Base-by-base conservation (phyloP, 2,329 filamentous ascomycete species). In the Xylogone sp. region DNA sequence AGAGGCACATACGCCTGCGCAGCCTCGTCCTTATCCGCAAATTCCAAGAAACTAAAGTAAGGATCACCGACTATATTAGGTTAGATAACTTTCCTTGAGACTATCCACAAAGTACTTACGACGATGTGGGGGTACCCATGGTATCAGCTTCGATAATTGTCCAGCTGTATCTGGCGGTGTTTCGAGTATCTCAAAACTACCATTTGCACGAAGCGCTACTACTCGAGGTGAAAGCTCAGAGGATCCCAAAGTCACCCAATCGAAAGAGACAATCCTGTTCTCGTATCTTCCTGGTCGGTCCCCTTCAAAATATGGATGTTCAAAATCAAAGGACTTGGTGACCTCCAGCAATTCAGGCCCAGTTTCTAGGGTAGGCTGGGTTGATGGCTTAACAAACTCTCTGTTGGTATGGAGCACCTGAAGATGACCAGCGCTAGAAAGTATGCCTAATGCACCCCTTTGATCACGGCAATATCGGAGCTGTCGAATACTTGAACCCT, bases 181-280 rank as follows among this genome's bases (percentile, higher is more conserved):
- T 56, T 84, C 78, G 21, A 86, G 64, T 18, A 87, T 81, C 24
- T 83, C 81, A 61, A 85, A 82, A 13, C 70, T 72, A 18, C 83
- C 82, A 55, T 78, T 85, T 29, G 80, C 80, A 21, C 82, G 75
- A 21, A 86, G 65, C 1, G 82, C 81, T 21, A 86, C 65, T 39
- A 83, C 69, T n/a, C 83, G 75, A 24, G 82, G 81, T 21, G 76
- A 76, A 46, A 84, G 62, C 13, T 75, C 74, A 3, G 79, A 71
- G 3, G 78, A 81, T 10, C 76, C 73, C 45, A 84, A 70, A 3
- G 79, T 84, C 9, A 86, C 70, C 83, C 83, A 87, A 62, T 87
- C 83, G 63, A 86, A 86, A 0, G 83, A 86, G 7, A 86, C 81
- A 27, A 86, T 84, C 19, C 80, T 76, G 50, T 85, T 79, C 44